These are phyloP conservation scores for Floccularia luteovirens DNA, from an alignment of 768 basidiomycete genomes.

Conservation along the genomic window DNA sequence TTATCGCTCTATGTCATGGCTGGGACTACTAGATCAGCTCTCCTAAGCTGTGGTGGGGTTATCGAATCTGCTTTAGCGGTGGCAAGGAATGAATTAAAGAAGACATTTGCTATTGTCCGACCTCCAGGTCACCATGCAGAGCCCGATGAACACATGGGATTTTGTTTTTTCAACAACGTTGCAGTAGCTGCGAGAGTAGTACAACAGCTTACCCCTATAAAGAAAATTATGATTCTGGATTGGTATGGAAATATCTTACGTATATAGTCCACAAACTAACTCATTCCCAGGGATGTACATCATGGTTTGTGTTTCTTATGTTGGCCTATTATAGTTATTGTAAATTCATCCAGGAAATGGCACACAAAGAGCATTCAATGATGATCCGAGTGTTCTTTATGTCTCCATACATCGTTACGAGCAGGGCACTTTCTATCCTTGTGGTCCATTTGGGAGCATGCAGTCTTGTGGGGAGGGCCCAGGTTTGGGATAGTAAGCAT, in stretches of 20 bases:
- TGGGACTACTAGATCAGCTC: constrained; percentile 77
- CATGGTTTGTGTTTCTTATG: constrained; percentile 51
- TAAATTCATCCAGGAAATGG: constrained; percentile 68
- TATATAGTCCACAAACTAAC: not conserved
- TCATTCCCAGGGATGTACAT: constrained; percentile 76
- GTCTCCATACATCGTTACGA: constrained; percentile 96
- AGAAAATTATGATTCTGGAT: constrained; percentile 86
- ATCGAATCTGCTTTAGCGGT: constrained; percentile 87
- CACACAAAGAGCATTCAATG: constrained; percentile 92
- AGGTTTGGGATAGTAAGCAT: constrained; percentile 79
- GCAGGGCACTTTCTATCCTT: constrained; percentile 86
- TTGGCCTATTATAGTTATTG: not conserved
- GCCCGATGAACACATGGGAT: constrained; percentile 97
- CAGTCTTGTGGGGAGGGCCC: constrained; percentile 79
- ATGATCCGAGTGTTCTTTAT: constrained; percentile 87
- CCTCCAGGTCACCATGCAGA: constrained; percentile 99
- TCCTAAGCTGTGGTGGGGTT: constrained; percentile 90
- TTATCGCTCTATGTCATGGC: constrained; percentile 89
- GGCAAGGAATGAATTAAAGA: constrained; percentile 70
- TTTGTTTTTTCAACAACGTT: constrained; percentile 99
- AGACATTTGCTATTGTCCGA: constrained; percentile 90
- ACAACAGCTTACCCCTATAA: constrained; percentile 59
- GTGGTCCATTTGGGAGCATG: constrained; percentile 83
- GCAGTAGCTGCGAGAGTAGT: constrained; percentile 86
- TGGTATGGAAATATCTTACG: constrained; percentile 53